A percentile compares a stretch with the other conserved stretches of the same genome.
These are phyloP conservation scores for Hypoxylon sp. DNA, from an alignment of 2,329 filamentous ascomycete species.

Conservation along the genomic window DNA sequence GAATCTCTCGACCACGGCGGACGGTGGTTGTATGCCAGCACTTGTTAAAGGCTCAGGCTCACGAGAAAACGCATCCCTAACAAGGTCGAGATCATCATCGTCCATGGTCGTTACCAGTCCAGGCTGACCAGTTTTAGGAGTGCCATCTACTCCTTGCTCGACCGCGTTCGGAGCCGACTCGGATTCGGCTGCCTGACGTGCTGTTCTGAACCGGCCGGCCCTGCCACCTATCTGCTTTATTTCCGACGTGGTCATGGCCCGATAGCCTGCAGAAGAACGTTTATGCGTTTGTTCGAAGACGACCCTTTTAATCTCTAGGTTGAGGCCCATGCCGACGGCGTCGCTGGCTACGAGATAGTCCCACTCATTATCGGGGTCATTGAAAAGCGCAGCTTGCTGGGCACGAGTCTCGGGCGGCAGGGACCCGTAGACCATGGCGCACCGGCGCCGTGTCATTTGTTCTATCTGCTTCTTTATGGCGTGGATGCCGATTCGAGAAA, in stretches of 20 bases:
- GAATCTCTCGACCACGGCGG: conserved; percentile 73
- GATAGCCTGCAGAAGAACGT: conserved; percentile 66
- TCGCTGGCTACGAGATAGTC: conserved; percentile 94
- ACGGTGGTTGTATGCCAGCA: conserved; percentile 79
- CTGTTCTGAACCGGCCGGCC: conserved; percentile 84
- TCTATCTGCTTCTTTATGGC: conserved; percentile 81
- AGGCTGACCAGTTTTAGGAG: conserved; percentile 45
- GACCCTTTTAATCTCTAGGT: conserved; percentile 88
- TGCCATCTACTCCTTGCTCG: conserved; percentile 23
- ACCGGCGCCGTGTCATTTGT: conserved; percentile 75
- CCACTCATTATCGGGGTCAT: conserved; percentile 94
- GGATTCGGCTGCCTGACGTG: conserved; percentile 59
- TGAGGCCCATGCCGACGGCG: conserved; percentile 96
- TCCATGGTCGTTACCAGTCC: conserved; percentile 85
- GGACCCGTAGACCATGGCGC: conserved; percentile 91
- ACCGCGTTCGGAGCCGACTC: conserved; percentile 12
- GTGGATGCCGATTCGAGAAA: conserved; percentile 84
- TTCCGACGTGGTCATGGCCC: conserved; percentile 73
- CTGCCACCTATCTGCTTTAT: conserved; percentile 95
- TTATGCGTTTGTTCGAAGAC: conserved; percentile 84
- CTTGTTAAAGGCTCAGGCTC: conserved; percentile 71
- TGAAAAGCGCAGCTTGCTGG: conserved; percentile 91
- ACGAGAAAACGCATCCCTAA: conserved; percentile 68
- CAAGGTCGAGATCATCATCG: conserved; percentile 67
- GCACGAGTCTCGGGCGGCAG: conserved; percentile 92